phyloP scores from a whole-genome alignment of 257 asterid genomes.

The Rubia yunnanensis region DNA sequence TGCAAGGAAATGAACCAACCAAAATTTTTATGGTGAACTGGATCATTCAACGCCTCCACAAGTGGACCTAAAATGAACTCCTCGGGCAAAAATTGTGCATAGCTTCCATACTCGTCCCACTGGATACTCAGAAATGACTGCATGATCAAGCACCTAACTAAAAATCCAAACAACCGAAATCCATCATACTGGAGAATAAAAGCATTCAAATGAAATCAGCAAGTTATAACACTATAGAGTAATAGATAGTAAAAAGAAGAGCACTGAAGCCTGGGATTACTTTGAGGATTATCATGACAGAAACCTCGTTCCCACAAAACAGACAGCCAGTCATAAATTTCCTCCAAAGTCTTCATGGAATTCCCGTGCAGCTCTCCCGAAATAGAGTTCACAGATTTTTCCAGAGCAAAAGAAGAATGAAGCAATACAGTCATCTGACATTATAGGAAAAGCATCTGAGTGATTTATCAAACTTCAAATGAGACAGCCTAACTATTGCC shows the following conservation, averaged over 20 bases:
- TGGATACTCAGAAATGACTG: slow-evolving; percentile 63
- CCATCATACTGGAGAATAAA: slow-evolving; percentile 1
- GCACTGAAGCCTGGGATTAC: slow-evolving; percentile 17
- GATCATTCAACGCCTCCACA: slow-evolving; percentile 75
- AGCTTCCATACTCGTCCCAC: slow-evolving; percentile 53
- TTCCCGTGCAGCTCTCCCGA: slow-evolving; percentile 28
- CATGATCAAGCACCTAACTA: slow-evolving; percentile 88
- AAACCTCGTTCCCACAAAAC: slow-evolving; percentile 92
- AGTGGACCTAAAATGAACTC: slow-evolving; percentile 76
- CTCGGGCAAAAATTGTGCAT: slow-evolving; percentile 46
- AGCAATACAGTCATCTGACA: slow-evolving; percentile 68
- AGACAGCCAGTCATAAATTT: slow-evolving; percentile 65
- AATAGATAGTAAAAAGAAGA: neutral
- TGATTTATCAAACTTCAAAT: neutral
- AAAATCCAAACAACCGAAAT: slow-evolving; percentile 14
- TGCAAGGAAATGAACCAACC: slow-evolving; percentile 48
- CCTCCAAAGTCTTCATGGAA: slow-evolving; percentile 51
- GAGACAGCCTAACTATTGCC: neutral
- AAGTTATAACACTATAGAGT: neutral
- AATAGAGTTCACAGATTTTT: slow-evolving; percentile 24
- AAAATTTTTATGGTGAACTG: slow-evolving; percentile 86
- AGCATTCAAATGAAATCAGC: neutral
- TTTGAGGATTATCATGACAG: slow-evolving; percentile 91
- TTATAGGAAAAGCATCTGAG: slow-evolving; percentile 11
- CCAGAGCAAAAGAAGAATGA: slow-evolving; percentile 36